Evolutionary conservation across 2,329 filamentous ascomycete genomes (phyloP).

Genomic region (Aspergillus melleus): DNA sequence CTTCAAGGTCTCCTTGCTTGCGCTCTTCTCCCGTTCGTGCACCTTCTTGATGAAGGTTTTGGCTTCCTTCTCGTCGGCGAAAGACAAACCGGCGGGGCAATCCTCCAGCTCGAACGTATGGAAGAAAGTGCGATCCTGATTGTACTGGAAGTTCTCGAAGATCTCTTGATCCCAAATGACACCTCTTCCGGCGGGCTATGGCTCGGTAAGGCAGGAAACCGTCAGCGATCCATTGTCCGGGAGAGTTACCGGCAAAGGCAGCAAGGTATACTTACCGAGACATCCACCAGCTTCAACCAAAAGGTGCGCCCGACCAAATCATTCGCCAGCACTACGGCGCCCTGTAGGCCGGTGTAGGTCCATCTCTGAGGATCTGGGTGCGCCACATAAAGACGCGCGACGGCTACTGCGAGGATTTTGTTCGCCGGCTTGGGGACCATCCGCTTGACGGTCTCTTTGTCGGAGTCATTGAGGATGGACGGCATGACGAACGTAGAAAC

Average conservation of each 20-base stretch:
- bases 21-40: conserved; percentile 93
- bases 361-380: conserved; percentile 83
- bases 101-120: conserved; percentile 96
- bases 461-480: conserved; percentile 79
- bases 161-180: conserved; percentile 98
- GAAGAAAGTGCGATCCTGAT: conserved; percentile 96
- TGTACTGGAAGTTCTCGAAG: conserved; percentile 91
- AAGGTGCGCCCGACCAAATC: conserved; percentile 93
- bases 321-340: conserved; percentile 86
- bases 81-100: conserved; percentile 85
- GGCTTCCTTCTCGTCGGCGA: conserved; percentile 95
- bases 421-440: conserved; percentile 90
- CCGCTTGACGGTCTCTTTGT: conserved; percentile 95
- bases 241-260: not conserved
- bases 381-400: conserved; percentile 89
- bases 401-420: conserved; percentile 95
- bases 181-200: conserved; percentile 71
- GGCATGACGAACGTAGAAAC: conserved; percentile 44
- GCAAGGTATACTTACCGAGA: conserved; percentile 67
- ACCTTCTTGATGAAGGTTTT: conserved; percentile 97
- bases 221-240: conserved; percentile 11
- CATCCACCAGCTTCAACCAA: conserved; percentile 96
- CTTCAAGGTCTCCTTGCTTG: conserved; percentile 78
- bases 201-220: conserved; percentile 1
- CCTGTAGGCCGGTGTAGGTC: conserved; percentile 92